phyloP scores from a whole-genome alignment of 2,329 filamentous ascomycete genomes.

The Scytalidium lignicola region DNA sequence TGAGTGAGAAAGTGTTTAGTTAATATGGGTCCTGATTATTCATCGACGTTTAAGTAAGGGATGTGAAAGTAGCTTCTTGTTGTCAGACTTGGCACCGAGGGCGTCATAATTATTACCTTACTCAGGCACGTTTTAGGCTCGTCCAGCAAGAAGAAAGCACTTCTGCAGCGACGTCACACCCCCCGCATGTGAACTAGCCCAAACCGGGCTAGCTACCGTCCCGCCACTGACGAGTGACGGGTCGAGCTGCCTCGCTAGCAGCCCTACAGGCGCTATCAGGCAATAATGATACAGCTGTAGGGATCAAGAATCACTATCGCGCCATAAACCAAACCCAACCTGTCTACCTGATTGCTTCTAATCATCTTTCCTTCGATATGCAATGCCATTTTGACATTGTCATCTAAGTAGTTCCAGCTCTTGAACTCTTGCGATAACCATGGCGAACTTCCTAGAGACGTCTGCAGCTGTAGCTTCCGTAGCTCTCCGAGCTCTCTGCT shows the following conservation, averaged over 20 bases:
- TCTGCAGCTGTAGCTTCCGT: slow-evolving; percentile 37
- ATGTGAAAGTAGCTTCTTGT: too few species aligned
- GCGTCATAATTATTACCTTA: too few species aligned
- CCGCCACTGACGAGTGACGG: background rate
- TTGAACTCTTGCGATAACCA: background rate
- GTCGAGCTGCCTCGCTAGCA: background rate
- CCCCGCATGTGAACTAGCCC: background rate
- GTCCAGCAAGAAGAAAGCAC: too few species aligned
- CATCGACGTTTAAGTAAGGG: too few species aligned
- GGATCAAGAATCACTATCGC: background rate
- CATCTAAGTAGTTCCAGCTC: background rate
- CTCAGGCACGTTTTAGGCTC: too few species aligned
- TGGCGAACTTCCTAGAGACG: slow-evolving; percentile 19
- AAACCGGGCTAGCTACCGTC: background rate
- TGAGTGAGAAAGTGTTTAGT: too few species aligned
- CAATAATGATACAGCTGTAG: background rate
- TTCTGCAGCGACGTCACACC: background rate
- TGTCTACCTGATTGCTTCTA: background rate
- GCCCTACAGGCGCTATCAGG: background rate
- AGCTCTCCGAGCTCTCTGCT: slow-evolving; percentile 43
- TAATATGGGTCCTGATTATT: too few species aligned
- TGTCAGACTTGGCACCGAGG: too few species aligned
- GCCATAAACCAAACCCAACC: background rate
- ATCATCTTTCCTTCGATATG: background rate
- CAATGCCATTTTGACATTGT: background rate